A percentile compares a stretch with the other conserved stretches of the same genome.
These are phyloP conservation scores for Chlamydomonas applanata DNA, from an alignment of 139 green algal genomes.

Conservation along the genomic window DNA sequence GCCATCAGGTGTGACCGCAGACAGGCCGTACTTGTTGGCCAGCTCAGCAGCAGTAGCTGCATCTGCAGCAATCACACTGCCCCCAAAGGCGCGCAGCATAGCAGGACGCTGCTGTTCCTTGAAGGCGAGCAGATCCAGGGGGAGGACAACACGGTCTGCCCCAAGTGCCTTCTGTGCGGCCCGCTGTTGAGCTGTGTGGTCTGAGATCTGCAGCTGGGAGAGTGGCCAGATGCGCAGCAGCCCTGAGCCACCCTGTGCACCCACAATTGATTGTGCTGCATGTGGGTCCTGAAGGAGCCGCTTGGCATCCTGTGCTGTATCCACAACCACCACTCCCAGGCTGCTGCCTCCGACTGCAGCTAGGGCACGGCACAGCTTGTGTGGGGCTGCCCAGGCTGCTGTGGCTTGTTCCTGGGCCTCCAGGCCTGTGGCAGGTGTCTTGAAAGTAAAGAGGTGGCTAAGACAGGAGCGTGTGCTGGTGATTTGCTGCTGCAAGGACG, in stretches of 20 bases:
- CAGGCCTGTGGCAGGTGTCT: background rate
- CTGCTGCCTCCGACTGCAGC: constrained; percentile 25
- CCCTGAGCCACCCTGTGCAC: background rate
- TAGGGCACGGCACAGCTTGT: constrained; percentile 8
- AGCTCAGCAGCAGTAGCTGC: constrained; percentile 36
- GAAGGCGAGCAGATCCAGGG: constrained; percentile 31
- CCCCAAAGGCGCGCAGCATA: constrained; percentile 40
- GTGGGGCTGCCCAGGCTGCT: background rate
- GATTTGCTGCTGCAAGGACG: no score
- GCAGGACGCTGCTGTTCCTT: constrained; percentile 12
- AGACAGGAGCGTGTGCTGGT: no score
- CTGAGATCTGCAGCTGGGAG: constrained; percentile 18
- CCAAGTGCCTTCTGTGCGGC: constrained; percentile 26
- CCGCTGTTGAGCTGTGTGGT: constrained; percentile 16
- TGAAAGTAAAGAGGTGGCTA: constrained; percentile 15
- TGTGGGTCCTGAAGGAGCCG: constrained; percentile 6
- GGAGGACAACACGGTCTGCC: constrained; percentile 13
- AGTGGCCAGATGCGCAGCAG: constrained; percentile 47
- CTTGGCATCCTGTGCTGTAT: constrained; percentile 6
- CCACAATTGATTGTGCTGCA: background rate
- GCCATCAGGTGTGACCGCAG: constrained; percentile 32
- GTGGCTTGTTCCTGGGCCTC: background rate
- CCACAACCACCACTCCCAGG: constrained; percentile 20
- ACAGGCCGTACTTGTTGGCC: constrained; percentile 17
- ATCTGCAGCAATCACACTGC: constrained; percentile 39